Evolutionary conservation across 208 protist genomes (phyloP).

Genomic region (Crithidia sp.): DNA sequence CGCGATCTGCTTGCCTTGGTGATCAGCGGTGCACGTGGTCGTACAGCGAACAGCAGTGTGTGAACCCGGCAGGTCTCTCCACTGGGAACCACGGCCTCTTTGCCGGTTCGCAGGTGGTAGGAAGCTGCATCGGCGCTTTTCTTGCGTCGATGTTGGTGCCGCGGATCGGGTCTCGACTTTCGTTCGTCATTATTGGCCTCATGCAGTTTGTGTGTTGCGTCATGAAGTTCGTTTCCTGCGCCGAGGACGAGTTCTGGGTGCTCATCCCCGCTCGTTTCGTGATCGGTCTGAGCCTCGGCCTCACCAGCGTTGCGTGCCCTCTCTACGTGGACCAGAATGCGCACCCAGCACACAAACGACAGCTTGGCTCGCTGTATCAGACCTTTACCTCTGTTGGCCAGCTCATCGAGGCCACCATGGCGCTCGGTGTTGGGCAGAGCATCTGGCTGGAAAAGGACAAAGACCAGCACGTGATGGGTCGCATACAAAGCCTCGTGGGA

Average conservation of each 20-base stretch:
- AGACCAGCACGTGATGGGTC: constrained; percentile 34
- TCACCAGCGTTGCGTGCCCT: constrained; percentile 57
- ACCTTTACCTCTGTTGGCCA: constrained; percentile 58
- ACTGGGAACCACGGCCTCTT: constrained; percentile 72
- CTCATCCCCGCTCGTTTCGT: constrained; percentile 69
- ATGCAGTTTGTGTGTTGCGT: constrained; percentile 54
- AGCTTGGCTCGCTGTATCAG: constrained; percentile 60
- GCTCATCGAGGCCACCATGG: constrained; percentile 51
- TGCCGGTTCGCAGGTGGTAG: constrained; percentile 79
- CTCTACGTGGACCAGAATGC: constrained; percentile 80
- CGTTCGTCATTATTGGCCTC: constrained; percentile 65
- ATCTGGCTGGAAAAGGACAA: constrained; percentile 24
- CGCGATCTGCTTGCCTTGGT: constrained; percentile 11
- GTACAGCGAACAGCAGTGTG: constrained; percentile 45
- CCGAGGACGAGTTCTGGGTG: constrained; percentile 63
- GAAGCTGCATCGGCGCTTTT: constrained; percentile 72
- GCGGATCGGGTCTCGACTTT: constrained; percentile 48
- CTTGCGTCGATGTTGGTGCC: constrained; percentile 46
- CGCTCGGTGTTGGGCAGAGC: constrained; percentile 39
- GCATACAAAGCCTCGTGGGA: constrained; percentile 47
- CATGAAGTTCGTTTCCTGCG: constrained; percentile 56
- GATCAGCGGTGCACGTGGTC: constrained; percentile 58
- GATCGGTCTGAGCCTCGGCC: constrained; percentile 65
- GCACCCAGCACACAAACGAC: constrained; percentile 45
- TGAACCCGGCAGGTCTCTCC: constrained; percentile 50